A percentile compares a stretch with the other conserved stretches of the same genome.
Conservation (phyloP, 345 rosid species). For the Eutrema yunnanense region DNA sequence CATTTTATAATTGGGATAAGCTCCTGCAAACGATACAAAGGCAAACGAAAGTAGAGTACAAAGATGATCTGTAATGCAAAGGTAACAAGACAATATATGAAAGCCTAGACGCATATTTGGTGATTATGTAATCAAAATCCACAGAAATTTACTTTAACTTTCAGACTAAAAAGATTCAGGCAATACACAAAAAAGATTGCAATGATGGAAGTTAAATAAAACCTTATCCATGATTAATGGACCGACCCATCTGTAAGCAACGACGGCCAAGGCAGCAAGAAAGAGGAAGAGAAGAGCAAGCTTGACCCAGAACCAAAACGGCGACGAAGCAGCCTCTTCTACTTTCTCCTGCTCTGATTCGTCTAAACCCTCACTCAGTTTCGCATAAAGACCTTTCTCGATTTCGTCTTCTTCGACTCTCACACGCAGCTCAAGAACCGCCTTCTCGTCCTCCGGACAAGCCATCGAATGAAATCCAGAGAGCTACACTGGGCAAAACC, state of each 20-base stretch:
- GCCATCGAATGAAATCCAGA: conserved; percentile 37
- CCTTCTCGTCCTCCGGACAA: conserved; percentile 34
- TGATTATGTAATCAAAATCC: not conserved
- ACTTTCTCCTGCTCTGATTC: conserved; percentile 13
- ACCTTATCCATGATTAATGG: conserved; percentile 92
- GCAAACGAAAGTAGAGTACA: not conserved
- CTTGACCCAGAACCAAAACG: conserved; percentile 67
- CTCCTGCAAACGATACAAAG: conserved; percentile 42
- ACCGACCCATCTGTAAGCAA: conserved; percentile 72
- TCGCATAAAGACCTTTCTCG: conserved; percentile 34
- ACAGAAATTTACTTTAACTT: not conserved
- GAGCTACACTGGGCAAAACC: not conserved
- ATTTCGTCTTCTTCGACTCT: conserved; percentile 27
- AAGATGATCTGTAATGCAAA: not conserved
- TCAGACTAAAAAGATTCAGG: not conserved
- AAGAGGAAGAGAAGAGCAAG: conserved; percentile 40
- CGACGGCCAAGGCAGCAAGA: conserved; percentile 51
- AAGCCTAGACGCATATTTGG: not conserved
- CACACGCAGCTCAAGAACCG: conserved; percentile 48
- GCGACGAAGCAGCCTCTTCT: conserved; percentile 4
- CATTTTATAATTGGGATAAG: conserved; percentile 80
- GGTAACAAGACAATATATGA: no score
- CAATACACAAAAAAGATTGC: not conserved
- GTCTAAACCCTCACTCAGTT: conserved; percentile 35
- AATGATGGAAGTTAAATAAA: not conserved